Evolutionary conservation across 139 green algal genomes (phyloP).

Genomic region (Ettlia oleoabundans): DNA sequence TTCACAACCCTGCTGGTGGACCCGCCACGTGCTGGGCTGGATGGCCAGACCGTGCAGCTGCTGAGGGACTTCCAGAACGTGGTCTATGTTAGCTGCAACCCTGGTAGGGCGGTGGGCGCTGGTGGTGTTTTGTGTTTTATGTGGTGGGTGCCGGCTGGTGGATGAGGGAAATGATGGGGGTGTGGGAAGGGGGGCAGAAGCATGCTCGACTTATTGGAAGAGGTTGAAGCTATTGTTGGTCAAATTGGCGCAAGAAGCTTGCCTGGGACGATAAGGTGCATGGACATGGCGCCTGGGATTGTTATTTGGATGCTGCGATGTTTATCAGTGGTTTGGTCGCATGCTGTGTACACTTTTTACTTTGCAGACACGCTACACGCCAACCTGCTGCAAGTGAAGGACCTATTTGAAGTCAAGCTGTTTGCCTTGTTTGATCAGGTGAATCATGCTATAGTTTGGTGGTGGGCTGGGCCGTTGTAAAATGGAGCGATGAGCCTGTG

Average conservation of each 20-base stretch:
- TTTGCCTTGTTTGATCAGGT: constrained; percentile 90
- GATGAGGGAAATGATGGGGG: too few relatives aligned
- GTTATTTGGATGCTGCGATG: too few relatives aligned
- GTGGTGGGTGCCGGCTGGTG: too few relatives aligned
- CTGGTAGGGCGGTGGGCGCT: constrained; percentile 35
- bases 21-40: constrained; percentile 73
- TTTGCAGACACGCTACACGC: constrained; percentile 43
- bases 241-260: too few relatives aligned
- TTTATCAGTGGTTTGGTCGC: too few relatives aligned
- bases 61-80: constrained; percentile 78
- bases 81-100: constrained; percentile 97
- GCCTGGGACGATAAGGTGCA: too few relatives aligned
- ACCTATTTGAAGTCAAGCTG: constrained; percentile 66
- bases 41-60: constrained; percentile 62
- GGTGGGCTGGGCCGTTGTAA: constrained; percentile 6
- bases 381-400: constrained; percentile 38
- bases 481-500: too few relatives aligned
- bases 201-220: too few relatives aligned
- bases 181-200: not conserved
- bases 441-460: not conserved
- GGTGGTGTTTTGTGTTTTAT: too few relatives aligned
- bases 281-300: too few relatives aligned
- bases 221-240: too few relatives aligned
- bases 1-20: constrained; percentile 88
- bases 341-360: not conserved